Evolutionary conservation across 192 early-diverging fungal species (phyloP), one percentile per base, ranked within the genome.

Genomic region (Backusella macrospora): DNA sequence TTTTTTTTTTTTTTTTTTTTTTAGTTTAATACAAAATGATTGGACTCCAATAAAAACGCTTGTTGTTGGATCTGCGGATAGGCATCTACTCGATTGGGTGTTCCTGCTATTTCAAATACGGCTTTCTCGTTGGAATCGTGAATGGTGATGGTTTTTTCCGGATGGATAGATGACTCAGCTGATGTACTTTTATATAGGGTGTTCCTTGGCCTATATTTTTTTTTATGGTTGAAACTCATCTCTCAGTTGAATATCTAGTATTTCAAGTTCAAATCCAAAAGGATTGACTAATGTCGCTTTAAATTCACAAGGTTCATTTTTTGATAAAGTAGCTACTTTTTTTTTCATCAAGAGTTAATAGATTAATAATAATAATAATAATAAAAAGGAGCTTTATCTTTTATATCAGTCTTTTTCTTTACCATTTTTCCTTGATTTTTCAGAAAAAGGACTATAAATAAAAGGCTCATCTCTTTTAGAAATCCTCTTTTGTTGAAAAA

Each of bases 181-280:
- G n/a, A n/a, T n/a, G n/a, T n/a, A n/a, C n/a, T n/a, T n/a, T n/a
- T n/a, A n/a, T n/a, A n/a, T n/a, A n/a, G n/a, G n/a, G n/a, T n/a
- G n/a, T n/a, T n/a, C n/a, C n/a, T n/a, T n/a, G n/a, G n/a, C 88
- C 89, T n/a, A n/a, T n/a, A n/a, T n/a, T n/a, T n/a, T n/a, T n/a
- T n/a, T n/a, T n/a, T n/a, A n/a, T n/a, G n/a, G n/a, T n/a, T n/a
- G n/a, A n/a, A n/a, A n/a, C n/a, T n/a, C n/a, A n/a, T n/a, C n/a
- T n/a, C n/a, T n/a, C 29, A 94, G 64, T 18, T 76, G 68, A 44
- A 94, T 84, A 66, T 82, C 83, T 65, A 91, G 87, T 16, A 94
- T 74, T 29, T 94, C 92, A 39, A 95, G 63, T 72, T 93, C 92
- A 78, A 95, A 92, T 16, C 86, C 84, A 81, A 92, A 94, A 9